Percentiles rank a stretch among this genome's conserved stretches.
phyloP scores from a whole-genome alignment of 1,284 basidiomycete species.

The Microbotryum saponariae region DNA sequence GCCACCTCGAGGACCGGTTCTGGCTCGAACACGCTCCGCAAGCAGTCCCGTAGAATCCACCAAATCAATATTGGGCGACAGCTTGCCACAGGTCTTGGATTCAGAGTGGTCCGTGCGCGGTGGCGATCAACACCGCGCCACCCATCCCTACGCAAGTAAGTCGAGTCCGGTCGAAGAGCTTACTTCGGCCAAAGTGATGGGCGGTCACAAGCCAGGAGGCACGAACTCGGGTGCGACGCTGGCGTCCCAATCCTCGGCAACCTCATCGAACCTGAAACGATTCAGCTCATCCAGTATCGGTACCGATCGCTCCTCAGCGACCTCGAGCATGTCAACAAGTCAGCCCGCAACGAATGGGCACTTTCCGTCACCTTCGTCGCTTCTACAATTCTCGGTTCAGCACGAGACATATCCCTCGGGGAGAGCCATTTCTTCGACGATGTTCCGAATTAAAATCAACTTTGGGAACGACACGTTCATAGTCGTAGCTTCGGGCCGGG shows the following conservation, averaged over 20 bases:
- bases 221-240: conserved; percentile 25
- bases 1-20: too few relatives aligned
- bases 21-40: too few relatives aligned
- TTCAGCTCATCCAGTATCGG: conserved; percentile 30
- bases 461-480: conserved; percentile 85
- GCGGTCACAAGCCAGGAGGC: conserved; percentile 45
- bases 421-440: conserved; percentile 14
- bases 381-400: not conserved
- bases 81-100: too few relatives aligned
- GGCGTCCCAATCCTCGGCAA: conserved; percentile 20
- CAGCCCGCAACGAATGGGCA: conserved; percentile 12
- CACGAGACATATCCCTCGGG: not conserved
- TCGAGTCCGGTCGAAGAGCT: not conserved
- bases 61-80: too few relatives aligned
- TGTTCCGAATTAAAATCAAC: conserved; percentile 51
- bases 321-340: conserved; percentile 26
- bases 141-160: too few relatives aligned
- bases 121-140: not conserved
- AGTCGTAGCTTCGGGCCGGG: conserved; percentile 71
- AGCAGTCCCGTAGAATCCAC: too few relatives aligned
- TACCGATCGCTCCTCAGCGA: conserved; percentile 32
- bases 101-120: too few relatives aligned
- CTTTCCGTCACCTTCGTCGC: conserved; percentile 1
- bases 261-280: conserved; percentile 22
- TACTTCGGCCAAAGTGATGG: not conserved